Base-by-base conservation (phyloP, 2,329 filamentous ascomycete genomes). In the Monosporascus sp. region DNA sequence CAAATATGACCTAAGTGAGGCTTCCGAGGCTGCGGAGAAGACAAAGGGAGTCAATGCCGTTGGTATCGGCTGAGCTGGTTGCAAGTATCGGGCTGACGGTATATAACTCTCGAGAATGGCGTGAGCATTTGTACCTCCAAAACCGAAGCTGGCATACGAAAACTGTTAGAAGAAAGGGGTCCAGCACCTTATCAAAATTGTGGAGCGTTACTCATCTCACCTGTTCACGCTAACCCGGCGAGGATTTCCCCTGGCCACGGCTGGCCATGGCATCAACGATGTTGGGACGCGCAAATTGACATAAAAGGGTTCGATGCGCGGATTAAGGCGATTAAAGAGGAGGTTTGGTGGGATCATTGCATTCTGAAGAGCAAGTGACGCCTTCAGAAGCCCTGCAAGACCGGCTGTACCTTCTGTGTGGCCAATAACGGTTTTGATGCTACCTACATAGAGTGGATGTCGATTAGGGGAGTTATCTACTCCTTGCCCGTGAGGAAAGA, bases 201-300 rank as follows among this genome's bases (percentile, higher is more conserved):
- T 37, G 16, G 16, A 16, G 34, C n/a, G n/a, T n/a, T n/a, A n/a
- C n/a, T n/a, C n/a, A n/a, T 7, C 34, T 37, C 16, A 37, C 20
- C 54, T 59, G 51, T 64, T 58, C 47, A 65, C 52, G 56, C 60
- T 60, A 20, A 53, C 55, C 50, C 54, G 44, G n/a, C n/a, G n/a
- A n/a, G n/a, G n/a, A n/a, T n/a, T n/a, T 52, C 27, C 8, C 48
- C 52, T 0, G 37, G 46, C 1, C 53, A 44, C 48, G 2, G 46
- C 22, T 22, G 62, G 64, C 65, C 63, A 66, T 0, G 55, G 45
- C 1, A 5, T 54, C 0, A 46, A 8, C 14, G 26, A 11, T 1
- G 55, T 64, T 0, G 55, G 38, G 2, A 67, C 52, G 3, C 53
- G 16, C 2, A 66, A 48, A 3, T 59, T 49, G 1, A 20, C 24